Base-by-base conservation (phyloP, 192 early-diverging fungal genomes). In the Coemansia nantahalensis region DNA sequence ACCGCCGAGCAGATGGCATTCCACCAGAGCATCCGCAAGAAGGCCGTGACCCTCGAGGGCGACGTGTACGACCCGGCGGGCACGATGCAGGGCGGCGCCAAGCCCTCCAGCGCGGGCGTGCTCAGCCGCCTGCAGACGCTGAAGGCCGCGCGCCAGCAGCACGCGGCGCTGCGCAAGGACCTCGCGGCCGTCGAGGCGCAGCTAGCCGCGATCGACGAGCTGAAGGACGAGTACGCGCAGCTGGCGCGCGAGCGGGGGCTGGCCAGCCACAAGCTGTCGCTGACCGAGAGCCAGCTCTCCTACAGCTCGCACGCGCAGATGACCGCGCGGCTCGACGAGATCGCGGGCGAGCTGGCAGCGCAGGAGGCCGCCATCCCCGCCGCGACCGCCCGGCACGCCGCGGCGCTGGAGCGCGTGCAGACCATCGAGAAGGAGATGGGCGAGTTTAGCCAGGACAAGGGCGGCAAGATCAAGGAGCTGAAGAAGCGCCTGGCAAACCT, bases 11-110 rank as follows among this genome's bases (percentile, higher is more conserved):
- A 75, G 28, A 86, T 98, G 24, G 90, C 97, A 1, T 99, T 95
- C 66, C 79, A 94, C 79, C 82, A 87, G 46, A 78, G 78, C 37
- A 86, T 99, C 31, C 79, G 83, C 14, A 65, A 84, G 38, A 88
- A 90, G 50, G 93, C 90, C n/a, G 90, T 99, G n/a, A 98, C 97
- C 4, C 62, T 89, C 0, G 94, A 97, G 28, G 97, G 97, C 35
- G 97, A 99, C 67, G 81, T 92, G 4, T 99, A 99, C 65, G 94
- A 98, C 57, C 95, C 97, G 10, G 83, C 84, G 14, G 97, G 97
- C 24, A 89, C 88, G 4, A 81, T 99, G 51, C 87, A 92, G 13
- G 97, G 97, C 48, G 97, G 97, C 3, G 88, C 93, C 7, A 84
- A 82, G 54, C 81, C 91, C 4, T 74, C 67, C 10, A 85, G 85